Evolutionary conservation across 2,329 filamentous ascomycete genomes (phyloP), one percentile per base, ranked within the genome.

Genomic region (Aspergillus fumigatus): DNA sequence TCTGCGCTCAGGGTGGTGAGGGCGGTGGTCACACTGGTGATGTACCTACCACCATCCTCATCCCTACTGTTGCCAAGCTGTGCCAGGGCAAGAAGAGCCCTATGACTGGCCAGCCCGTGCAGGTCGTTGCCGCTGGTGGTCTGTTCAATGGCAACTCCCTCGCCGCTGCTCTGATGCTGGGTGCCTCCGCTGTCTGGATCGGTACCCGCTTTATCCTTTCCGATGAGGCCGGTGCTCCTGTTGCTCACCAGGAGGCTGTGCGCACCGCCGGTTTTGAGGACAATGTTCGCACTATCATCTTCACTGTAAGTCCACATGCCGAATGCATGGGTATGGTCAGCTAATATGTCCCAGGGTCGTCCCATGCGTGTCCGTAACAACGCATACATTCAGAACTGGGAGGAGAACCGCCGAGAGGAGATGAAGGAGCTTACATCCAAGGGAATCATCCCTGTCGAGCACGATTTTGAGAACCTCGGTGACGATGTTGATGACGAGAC

Each of bases 1-100:
- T 99, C 80, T 97, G 93, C 81, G 94, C 94, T 52, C 94, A 99
- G 80, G 94, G 94, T 73, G 93, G 94, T 68, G 94, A 99, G 80
- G 94, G 94, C 62, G 94, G 94, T 74, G 94, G 94, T 65, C 92
- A 97, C 82, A 97, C 92, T 14, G 94, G 94, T 69, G 89, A 97
- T 75, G 89, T 96, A 41, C 91, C 94, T 62, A 97, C 93, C 27
- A 85, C 90, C 1, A 79, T 99, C 65, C 87, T 99, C 62, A 97
- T 97, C 74, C 94, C 94, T 54, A 88, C 92, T 56, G 92, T 96
- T 59, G 92, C 92, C 67, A 85, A 93, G 67, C 82, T 92, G 67
- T 87, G 85, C 79, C 83, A 88, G 77, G 88, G 88, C 71, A 81
- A 89, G 80, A 96, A 87, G 79, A 92, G 88, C 65, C 91, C 92